These are phyloP conservation scores for Tolypocladium nubicola DNA, from an alignment of 2,329 filamentous ascomycete species.

Conservation along the genomic window DNA sequence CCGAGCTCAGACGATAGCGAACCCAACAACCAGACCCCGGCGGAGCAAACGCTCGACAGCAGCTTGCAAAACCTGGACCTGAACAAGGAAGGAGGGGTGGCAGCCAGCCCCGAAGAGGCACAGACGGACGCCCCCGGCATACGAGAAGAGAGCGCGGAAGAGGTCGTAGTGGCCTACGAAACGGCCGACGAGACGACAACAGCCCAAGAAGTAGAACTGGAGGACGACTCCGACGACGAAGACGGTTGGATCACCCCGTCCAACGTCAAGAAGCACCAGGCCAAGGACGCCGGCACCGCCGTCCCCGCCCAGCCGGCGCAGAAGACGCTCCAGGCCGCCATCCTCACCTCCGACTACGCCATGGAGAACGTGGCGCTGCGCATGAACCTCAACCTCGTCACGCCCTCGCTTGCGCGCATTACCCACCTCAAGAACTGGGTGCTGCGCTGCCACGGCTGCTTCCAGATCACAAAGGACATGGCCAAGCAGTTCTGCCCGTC, in stretches of 20 bases:
- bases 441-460: constrained; percentile 89
- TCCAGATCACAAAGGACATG: constrained; percentile 75
- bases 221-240: constrained; percentile 39
- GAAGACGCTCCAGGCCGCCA: constrained; percentile 71
- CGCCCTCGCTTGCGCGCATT: constrained; percentile 68
- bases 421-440: constrained; percentile 80
- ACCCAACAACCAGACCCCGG: too few species aligned
- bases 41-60: constrained; percentile 1
- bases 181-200: constrained; percentile 8
- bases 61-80: constrained; percentile 14
- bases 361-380: constrained; percentile 96
- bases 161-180: constrained; percentile 3
- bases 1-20: not conserved
- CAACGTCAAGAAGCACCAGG: constrained; percentile 79
- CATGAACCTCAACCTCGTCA: constrained; percentile 86
- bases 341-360: constrained; percentile 89
- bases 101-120: not conserved
- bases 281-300: constrained; percentile 43
- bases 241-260: constrained; percentile 91
- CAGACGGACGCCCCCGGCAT: not conserved
- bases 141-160: not conserved
- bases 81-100: constrained; percentile 1
- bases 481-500: constrained; percentile 82
- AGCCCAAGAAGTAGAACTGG: constrained; percentile 25
- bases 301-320: constrained; percentile 39